Evolutionary conservation across 352 stramenopile species (phyloP).

Genomic region (Phytophthora kernoviae): DNA sequence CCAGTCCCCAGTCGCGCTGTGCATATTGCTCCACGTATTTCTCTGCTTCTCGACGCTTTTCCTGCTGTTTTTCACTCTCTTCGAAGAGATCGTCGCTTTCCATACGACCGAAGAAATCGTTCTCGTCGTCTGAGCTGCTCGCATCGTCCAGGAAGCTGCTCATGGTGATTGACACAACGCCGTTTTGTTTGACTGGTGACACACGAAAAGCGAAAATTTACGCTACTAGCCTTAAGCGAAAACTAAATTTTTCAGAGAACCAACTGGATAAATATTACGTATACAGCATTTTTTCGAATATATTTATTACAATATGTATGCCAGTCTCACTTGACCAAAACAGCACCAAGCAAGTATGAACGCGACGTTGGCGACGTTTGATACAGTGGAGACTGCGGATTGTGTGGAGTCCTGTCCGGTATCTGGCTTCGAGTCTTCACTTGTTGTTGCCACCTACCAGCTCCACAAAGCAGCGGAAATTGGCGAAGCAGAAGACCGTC

Average conservation of each 20-base stretch:
- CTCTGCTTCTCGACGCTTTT: slow-evolving; percentile 39
- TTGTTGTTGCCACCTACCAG: slow-evolving; percentile 85
- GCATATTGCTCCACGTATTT: slow-evolving; percentile 43
- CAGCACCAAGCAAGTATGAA: slow-evolving; percentile 21
- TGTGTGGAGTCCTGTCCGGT: slow-evolving; percentile 84
- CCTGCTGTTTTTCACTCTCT: slow-evolving; percentile 38
- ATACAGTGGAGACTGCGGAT: slow-evolving; percentile 81
- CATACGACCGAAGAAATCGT: slow-evolving; percentile 43
- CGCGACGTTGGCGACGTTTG: slow-evolving; percentile 67
- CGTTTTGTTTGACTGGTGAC: slow-evolving; percentile 21
- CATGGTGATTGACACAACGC: slow-evolving; percentile 4
- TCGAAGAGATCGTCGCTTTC: slow-evolving; percentile 49
- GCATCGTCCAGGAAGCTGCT: slow-evolving; percentile 8
- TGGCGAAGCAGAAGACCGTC: slow-evolving; percentile 35
- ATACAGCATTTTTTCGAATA: too few species aligned
- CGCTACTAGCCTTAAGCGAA: slow-evolving; percentile 21
- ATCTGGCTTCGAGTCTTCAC: slow-evolving; percentile 56
- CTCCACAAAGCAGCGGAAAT: slow-evolving; percentile 62
- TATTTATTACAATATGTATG: slow-evolving; percentile 9
- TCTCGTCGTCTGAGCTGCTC: slow-evolving; percentile 45
- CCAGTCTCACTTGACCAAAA: slow-evolving; percentile 3
- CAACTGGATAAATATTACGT: too few species aligned
- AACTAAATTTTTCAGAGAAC: too few species aligned
- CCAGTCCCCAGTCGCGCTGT: slow-evolving; percentile 45
- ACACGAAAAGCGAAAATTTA: slow-evolving; percentile 10